Percentiles rank a stretch among this genome's conserved stretches.
Conservation (phyloP, 805 yeast genomes). For the Kodamaea kaohsiungensis region DNA sequence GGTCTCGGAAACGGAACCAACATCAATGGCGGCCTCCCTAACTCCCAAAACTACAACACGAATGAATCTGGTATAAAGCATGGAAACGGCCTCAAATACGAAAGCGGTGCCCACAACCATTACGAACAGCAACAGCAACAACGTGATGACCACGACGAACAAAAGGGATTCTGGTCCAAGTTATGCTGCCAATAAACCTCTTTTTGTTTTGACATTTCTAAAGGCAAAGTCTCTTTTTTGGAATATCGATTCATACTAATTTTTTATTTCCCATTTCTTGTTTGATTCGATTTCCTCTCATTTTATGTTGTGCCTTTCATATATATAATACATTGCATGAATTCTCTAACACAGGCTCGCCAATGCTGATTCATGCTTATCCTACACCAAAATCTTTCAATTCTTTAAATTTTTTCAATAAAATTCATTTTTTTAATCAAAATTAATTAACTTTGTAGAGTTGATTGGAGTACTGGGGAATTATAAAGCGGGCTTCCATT, state of each 20-base stretch:
- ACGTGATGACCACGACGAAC: constrained; percentile 30
- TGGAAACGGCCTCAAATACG: constrained; percentile 15
- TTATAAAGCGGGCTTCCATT: too few relatives aligned
- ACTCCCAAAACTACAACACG: constrained; percentile 21
- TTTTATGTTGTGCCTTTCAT: constrained; percentile 4
- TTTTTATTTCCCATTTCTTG: neutral
- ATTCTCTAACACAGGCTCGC: neutral
- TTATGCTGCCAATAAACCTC: constrained; percentile 39
- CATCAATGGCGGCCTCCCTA: constrained; percentile 20
- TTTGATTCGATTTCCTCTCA: neutral
- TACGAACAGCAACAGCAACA: constrained; percentile 42
- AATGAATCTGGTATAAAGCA: constrained; percentile 16
- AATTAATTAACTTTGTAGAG: neutral
- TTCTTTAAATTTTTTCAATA: neutral
- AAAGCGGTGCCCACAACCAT: constrained; percentile 22
- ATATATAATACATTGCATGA: constrained; percentile 3
- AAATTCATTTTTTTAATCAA: neutral
- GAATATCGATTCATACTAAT: neutral
- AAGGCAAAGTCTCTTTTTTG: constrained; percentile 3
- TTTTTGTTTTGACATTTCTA: neutral
- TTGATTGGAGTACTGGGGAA: neutral
- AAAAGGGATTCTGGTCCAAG: constrained; percentile 44
- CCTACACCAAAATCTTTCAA: neutral
- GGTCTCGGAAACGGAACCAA: constrained; percentile 19
- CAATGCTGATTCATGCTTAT: neutral